Conservation (phyloP, 1,284 basidiomycete species). For the Earliella scabrosa region DNA sequence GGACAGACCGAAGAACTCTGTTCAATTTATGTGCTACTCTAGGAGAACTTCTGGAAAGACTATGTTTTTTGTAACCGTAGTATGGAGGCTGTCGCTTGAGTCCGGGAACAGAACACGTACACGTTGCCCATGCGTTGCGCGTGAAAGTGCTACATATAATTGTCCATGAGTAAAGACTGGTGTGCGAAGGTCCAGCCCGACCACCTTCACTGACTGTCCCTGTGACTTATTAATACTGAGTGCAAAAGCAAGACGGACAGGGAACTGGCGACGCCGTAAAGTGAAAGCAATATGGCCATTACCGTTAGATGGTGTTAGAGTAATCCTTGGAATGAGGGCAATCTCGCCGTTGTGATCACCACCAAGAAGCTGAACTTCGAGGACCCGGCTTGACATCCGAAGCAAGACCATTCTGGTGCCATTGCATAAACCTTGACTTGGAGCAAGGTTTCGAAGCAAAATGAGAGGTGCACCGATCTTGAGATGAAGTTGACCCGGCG, state of each 20-base stretch:
- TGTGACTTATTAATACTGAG: slow-evolving; percentile 50
- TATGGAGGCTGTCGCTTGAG: too few species aligned
- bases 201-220: slow-evolving; percentile 42
- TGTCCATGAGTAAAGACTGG: slow-evolving; percentile 48
- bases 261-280: slow-evolving; percentile 41
- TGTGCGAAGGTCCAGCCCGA: slow-evolving; percentile 37
- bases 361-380: slow-evolving; percentile 31
- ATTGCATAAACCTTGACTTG: slow-evolving; percentile 41
- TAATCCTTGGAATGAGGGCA: slow-evolving; percentile 35
- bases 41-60: too few species aligned
- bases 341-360: slow-evolving; percentile 31
- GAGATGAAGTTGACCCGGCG: slow-evolving; percentile 33
- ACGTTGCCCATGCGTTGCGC: slow-evolving; percentile 30
- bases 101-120: slow-evolving; percentile 35
- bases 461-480: slow-evolving; percentile 42
- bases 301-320: slow-evolving; percentile 20
- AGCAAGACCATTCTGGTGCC: slow-evolving; percentile 32
- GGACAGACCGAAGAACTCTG: too few species aligned
- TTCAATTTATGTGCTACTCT: too few species aligned
- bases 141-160: slow-evolving; percentile 47
- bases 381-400: slow-evolving; percentile 17
- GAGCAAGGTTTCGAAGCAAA: slow-evolving; percentile 40
- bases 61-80: too few species aligned
- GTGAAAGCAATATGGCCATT: slow-evolving; percentile 30
- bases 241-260: slow-evolving; percentile 44